A percentile compares a stretch with the other conserved stretches of the same genome.
Conservation (phyloP, 768 basidiomycete genomes). For the Agrocybe chaxingu region DNA sequence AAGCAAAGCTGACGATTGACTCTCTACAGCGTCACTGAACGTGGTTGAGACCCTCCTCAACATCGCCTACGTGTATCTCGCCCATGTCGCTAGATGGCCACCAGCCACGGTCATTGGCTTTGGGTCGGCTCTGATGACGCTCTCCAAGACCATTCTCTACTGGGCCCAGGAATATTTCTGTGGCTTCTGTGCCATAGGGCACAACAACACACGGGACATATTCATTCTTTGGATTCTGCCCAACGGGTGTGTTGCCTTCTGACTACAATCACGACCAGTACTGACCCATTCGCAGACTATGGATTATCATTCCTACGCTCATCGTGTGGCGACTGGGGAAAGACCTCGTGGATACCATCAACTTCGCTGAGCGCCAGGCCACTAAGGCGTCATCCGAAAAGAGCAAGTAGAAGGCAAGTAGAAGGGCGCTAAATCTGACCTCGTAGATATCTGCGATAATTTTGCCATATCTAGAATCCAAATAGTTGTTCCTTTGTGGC, state of each 20-base stretch:
- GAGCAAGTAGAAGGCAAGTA: slow-evolving; percentile 3
- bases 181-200: slow-evolving; percentile 67
- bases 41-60: slow-evolving; percentile 65
- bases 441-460: background rate
- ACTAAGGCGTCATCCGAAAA: slow-evolving; percentile 11
- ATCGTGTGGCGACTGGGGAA: slow-evolving; percentile 58
- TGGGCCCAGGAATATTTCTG: slow-evolving; percentile 79
- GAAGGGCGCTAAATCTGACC: background rate
- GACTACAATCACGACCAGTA: background rate
- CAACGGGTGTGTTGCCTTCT: slow-evolving; percentile 57
- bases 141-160: slow-evolving; percentile 86
- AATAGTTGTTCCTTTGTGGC: no score
- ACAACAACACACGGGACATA: slow-evolving; percentile 55
- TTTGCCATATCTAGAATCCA: no score
- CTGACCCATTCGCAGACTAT: slow-evolving; percentile 44
- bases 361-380: slow-evolving; percentile 9
- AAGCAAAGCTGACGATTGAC: slow-evolving; percentile 41
- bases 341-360: slow-evolving; percentile 52
- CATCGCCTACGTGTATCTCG: slow-evolving; percentile 71
- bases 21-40: slow-evolving; percentile 60
- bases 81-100: slow-evolving; percentile 58
- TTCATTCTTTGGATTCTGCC: slow-evolving; percentile 70
- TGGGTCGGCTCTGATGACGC: slow-evolving; percentile 68
- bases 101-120: slow-evolving; percentile 76
- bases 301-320: slow-evolving; percentile 69